Evolutionary conservation across 78 protist species (phyloP), one percentile per base, ranked within the genome.

Genomic region (Tieghemostelium lacteum): DNA sequence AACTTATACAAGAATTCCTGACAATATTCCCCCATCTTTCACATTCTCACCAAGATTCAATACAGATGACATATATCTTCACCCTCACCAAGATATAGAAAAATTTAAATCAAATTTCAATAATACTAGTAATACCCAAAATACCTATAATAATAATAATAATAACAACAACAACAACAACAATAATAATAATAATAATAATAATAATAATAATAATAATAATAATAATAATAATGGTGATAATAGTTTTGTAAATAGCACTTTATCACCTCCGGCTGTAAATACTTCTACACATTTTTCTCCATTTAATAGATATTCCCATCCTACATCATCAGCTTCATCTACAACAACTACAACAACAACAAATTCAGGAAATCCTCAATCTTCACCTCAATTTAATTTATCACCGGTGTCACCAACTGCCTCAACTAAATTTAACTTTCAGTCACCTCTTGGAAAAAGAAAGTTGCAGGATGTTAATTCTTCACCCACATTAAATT

Each of bases 1-100:
- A n/a, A n/a, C n/a, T n/a, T n/a, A n/a, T n/a, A n/a, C n/a, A n/a
- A n/a, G n/a, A n/a, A n/a, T n/a, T n/a, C n/a, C n/a, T n/a, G n/a
- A n/a, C n/a, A n/a, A n/a, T n/a, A n/a, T n/a, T n/a, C n/a, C n/a
- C n/a, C n/a, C 52, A 45, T 10, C 6, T 45, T 6, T 45, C 10
- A 12, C 37, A 66, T 26, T 52, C 73, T 34, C 73, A 66, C 14
- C 71, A 33, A 63, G 17, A 24, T 20, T 40, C 71, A 28, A 36
- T 63, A 19, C 54, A 16, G 24, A 49, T 49, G 24, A 8, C 54
- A 49, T 8, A n/a, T n/a, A n/a, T n/a, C n/a, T n/a, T n/a, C n/a
- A n/a, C n/a, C n/a, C n/a, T 12, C 54, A 49, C 8, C 54, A 49
- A 49, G 54, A 8, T 16, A 49, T 49, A 49, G 24, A 16, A 49